Conservation (phyloP, 768 basidiomycete species). For the Sarcodon aspratus region DNA sequence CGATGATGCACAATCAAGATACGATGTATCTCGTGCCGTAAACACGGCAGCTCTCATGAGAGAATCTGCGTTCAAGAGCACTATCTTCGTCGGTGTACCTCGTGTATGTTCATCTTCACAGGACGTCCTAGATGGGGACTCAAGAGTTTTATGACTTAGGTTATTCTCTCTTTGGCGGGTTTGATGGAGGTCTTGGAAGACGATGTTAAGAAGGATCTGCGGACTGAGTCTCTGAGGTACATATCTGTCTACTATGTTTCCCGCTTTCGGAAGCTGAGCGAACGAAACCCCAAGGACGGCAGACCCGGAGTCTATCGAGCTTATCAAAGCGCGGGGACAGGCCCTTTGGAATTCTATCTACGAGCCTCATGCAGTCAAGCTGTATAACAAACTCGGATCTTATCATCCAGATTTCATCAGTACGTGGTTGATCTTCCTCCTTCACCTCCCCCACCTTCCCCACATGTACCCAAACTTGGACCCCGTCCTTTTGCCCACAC, state of each 20-base stretch:
- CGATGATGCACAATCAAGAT: conserved; percentile 27
- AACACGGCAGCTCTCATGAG: conserved; percentile 78
- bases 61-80: conserved; percentile 82
- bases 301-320: conserved; percentile 34
- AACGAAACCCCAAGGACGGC: conserved; percentile 27
- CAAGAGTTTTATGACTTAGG: conserved; percentile 28
- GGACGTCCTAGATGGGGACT: neutral
- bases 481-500: neutral
- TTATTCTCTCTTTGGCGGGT: conserved; percentile 72
- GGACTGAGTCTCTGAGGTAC: conserved; percentile 57
- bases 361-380: conserved; percentile 79
- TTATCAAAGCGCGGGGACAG: conserved; percentile 52
- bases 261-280: conserved; percentile 24
- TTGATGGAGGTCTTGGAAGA: conserved; percentile 69
- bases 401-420: conserved; percentile 94
- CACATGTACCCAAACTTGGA: neutral
- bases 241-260: conserved; percentile 13
- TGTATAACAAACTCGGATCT: conserved; percentile 73
- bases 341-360: conserved; percentile 83
- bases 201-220: conserved; percentile 65
- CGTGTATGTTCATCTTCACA: conserved; percentile 31
- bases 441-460: neutral
- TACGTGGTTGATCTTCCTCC: conserved; percentile 32
- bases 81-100: conserved; percentile 82
- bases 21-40: conserved; percentile 40